Base-by-base conservation (phyloP, 345 rosid genomes). In the Dimocarpus longan region DNA sequence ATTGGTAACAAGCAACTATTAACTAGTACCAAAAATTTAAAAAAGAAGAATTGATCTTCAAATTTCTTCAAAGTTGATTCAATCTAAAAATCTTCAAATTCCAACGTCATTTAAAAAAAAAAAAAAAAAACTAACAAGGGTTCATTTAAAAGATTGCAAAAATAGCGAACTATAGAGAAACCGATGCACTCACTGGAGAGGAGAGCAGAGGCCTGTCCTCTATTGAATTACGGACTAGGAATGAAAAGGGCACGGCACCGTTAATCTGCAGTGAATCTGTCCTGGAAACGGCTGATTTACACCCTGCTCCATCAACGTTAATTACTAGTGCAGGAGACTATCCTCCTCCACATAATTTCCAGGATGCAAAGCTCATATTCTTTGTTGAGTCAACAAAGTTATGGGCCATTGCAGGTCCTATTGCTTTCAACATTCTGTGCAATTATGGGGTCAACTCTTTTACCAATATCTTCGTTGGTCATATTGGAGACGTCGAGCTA, bases 391-490 rank as follows among this genome's bases (percentile, higher is more conserved):
- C 97, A 0, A 69, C 82, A 0, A 96, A 88, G 84, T 79, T 96
- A 11, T 96, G 99, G 99, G 79, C 71, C 10, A 96, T 96, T 37
- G 97, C 97, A 43, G 91, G 90, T 18, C 99, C 99, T 0, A 95
- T 95, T 60, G 97, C 97, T 2, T 96, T 96, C 86, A 96, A 92
- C 69, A 90, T 94, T 71, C 83, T 93, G 63, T 94, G 99, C 75
- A 92, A 91, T 75, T 96, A 96, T 71, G 99, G 97, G 12, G 78
- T 91, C 24, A 96, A 96, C 62, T 96, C 97, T 0, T 91, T 92
- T 74, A 94, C 99, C n/a, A 94, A 90, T 74, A 94, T 96, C 42
- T 96, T 92, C 68, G 97, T 82, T 13, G 99, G 99, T 18, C 99
- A 94, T 80, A 84, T 95, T 50, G 98, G 99, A 19, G 93, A 93